Base-by-base conservation (phyloP, 352 stramenopile species). In the Globisporangium camurandrum region DNA sequence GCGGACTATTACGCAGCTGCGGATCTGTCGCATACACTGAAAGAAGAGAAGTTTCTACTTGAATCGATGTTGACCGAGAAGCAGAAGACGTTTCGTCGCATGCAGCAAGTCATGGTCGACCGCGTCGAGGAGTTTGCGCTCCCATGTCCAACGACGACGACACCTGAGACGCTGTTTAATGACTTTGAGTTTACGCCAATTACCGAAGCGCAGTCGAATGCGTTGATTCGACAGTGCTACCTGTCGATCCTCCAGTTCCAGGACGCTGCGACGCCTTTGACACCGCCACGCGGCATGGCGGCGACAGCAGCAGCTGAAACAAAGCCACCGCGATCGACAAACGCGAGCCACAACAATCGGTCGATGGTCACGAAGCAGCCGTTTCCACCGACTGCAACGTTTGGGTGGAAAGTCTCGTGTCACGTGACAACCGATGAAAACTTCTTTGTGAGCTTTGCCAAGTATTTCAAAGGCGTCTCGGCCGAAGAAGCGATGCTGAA, bases 11-110 rank as follows among this genome's bases (percentile, higher is more conserved):
- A 67, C 16, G 62, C 61, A 4, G 50, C 84, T 40, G 71, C 75
- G 1, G 75, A 82, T 37, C 41, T 79, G 16, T 84, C 75, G 14
- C 67, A 75, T 38, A 64, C 57, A 30, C 55, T 84, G 14, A 75
- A 84, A 57, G 67, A 79, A 24, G 71, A 86, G 33, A 80, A 81
- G 49, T 84, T 75, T 46, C 70, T 84, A 66, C 56, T 74, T 42
- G 66, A 80, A 46, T 64, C 44, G 20, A 47, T 52, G 36, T 38
- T 62, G 14, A 54, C 43, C 9, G 56, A 62, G 16, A 54, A 62
- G 49, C 53, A 61, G 24, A 61, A 61, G 41, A 61, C 41, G 26
- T 51, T 45, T n/a, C 57, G 38, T 30, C 57, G 45, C n/a, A 57
- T 61, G 51, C 40, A 62, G 34, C 56, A 62, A 38, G 46, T 64